Percentiles rank a stretch among this genome's conserved stretches.
Evolutionary conservation across 2,329 filamentous ascomycete genomes (phyloP).

Genomic region (Bipolaris oryzae): DNA sequence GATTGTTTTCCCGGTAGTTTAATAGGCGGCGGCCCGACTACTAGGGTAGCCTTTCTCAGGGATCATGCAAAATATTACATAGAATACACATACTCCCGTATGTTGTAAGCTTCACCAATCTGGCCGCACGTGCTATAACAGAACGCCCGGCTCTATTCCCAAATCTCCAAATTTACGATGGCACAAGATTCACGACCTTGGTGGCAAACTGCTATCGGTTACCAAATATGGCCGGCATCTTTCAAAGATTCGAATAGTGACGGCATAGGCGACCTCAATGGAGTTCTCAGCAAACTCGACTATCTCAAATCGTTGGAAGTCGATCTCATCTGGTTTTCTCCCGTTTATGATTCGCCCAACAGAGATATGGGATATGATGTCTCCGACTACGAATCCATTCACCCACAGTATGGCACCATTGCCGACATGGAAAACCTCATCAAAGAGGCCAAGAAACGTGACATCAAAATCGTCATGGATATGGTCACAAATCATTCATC

Average conservation of each 20-base stretch:
- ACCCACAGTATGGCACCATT: conserved; percentile 69
- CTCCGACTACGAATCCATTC: conserved; percentile 69
- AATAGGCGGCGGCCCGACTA: not conserved
- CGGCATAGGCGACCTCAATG: conserved; percentile 63
- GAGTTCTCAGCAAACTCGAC: conserved; percentile 53
- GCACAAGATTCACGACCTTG: not conserved
- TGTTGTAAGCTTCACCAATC: not conserved
- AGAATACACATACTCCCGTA: not conserved
- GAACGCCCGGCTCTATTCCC: not conserved
- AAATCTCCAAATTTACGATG: not conserved
- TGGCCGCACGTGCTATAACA: not conserved
- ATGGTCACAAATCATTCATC: conserved; percentile 81
- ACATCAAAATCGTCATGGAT: conserved; percentile 75
- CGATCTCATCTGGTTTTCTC: conserved; percentile 71
- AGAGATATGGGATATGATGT: conserved; percentile 75
- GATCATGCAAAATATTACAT: not conserved
- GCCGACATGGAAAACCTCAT: conserved; percentile 69
- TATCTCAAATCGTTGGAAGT: conserved; percentile 63
- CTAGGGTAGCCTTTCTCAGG: not conserved
- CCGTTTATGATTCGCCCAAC: conserved; percentile 68
- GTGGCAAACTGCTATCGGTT: conserved; percentile 4
- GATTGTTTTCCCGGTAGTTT: not conserved
- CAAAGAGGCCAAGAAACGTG: conserved; percentile 63
- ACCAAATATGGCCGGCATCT: conserved; percentile 20
- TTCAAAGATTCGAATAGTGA: conserved; percentile 60